A percentile compares a stretch with the other conserved stretches of the same genome.
phyloP scores from a whole-genome alignment of 257 asterid genomes.

The Cynanchum wilfordii region DNA sequence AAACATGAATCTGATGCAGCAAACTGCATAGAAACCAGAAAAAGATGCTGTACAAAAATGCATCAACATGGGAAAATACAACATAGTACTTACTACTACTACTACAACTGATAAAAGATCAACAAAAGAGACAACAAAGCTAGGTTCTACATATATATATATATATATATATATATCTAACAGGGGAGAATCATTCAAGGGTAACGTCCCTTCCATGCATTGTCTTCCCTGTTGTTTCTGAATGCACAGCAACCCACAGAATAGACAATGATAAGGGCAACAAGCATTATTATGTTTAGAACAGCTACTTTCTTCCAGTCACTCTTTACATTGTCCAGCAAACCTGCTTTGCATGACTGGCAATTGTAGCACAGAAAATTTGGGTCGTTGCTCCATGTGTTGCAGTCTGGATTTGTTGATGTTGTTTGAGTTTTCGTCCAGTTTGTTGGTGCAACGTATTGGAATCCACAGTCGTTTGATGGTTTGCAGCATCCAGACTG shows the following conservation, averaged over 20 bases:
- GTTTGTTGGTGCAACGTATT: constrained; percentile 66
- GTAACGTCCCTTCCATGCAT: constrained; percentile 63
- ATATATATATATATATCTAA: neutral
- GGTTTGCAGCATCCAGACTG: constrained; percentile 99
- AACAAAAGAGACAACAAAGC: neutral
- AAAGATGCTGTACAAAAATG: constrained; percentile 14
- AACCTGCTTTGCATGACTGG: constrained; percentile 83
- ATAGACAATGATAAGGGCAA: constrained; percentile 77
- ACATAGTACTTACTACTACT: neutral
- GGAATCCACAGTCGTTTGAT: constrained; percentile 58
- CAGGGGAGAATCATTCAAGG: constrained; percentile 32
- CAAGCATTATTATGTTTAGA: constrained; percentile 58
- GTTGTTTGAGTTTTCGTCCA: constrained; percentile 42
- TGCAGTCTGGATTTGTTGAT: constrained; percentile 49
- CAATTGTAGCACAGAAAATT: constrained; percentile 59
- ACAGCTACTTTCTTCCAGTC: constrained; percentile 81
- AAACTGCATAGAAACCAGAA: neutral
- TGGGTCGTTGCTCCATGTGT: constrained; percentile 51
- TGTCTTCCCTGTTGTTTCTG: constrained; percentile 79
- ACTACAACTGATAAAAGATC: neutral
- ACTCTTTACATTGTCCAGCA: constrained; percentile 75
- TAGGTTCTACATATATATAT: neutral
- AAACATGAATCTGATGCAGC: neutral
- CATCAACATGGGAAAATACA: neutral
- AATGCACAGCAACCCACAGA: constrained; percentile 77